These are phyloP conservation scores for Arthrobotrys sphaeroides DNA, from an alignment of 2,329 filamentous ascomycete genomes.

Conservation along the genomic window DNA sequence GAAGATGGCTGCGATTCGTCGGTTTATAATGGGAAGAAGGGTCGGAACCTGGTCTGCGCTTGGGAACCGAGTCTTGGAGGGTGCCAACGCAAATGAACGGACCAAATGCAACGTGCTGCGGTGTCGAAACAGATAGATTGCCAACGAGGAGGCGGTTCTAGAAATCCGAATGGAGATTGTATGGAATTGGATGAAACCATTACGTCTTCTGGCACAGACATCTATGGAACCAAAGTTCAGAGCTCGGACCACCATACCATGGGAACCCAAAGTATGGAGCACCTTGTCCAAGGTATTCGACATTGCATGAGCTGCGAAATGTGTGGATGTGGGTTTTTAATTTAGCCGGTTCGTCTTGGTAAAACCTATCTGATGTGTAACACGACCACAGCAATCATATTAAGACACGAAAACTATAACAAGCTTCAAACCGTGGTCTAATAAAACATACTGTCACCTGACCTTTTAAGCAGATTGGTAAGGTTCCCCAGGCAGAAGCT, in stretches of 20 bases:
- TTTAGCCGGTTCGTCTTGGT: conserved; percentile 27
- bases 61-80: conserved; percentile 21
- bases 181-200: neutral
- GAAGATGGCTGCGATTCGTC: conserved; percentile 28
- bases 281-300: conserved; percentile 11
- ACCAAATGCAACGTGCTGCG: conserved; percentile 15
- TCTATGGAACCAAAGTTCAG: neutral
- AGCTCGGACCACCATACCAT: conserved; percentile 31
- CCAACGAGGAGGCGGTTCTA: conserved; percentile 14
- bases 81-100: conserved; percentile 14
- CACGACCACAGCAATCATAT: conserved; percentile 1
- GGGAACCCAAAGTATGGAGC: conserved; percentile 12
- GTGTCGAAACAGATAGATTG: neutral
- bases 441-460: conserved; percentile 41
- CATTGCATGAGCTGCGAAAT: conserved; percentile 1
- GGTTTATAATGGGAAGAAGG: conserved; percentile 22
- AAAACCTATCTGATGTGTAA: conserved; percentile 29
- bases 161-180: neutral
- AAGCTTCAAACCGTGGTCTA: conserved; percentile 2
- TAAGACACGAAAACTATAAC: conserved; percentile 16
- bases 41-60: conserved; percentile 2
- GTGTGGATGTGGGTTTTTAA: conserved; percentile 7
- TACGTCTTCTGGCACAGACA: conserved; percentile 22
- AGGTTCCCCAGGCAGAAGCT: conserved; percentile 17
- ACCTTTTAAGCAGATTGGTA: conserved; percentile 3